Evolutionary conservation across 495 filamentous ascomycete species (phyloP).

Genomic region (Bacidia gigantensis): DNA sequence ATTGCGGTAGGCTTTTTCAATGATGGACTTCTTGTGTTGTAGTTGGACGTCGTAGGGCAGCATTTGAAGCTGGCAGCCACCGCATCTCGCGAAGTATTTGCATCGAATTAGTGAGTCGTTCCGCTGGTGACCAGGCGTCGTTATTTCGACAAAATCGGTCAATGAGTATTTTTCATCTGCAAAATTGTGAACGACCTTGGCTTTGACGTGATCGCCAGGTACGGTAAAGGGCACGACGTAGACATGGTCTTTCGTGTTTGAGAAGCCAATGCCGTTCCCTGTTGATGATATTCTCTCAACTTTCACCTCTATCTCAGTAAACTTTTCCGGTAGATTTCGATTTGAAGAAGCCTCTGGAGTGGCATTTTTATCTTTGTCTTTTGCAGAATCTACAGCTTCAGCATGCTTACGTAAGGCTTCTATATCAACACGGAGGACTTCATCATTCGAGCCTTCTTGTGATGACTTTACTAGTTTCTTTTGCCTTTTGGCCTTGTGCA

Average conservation of each 20-base stretch:
- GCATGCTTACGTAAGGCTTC: constrained; percentile 41
- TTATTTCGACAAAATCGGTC: constrained; percentile 68
- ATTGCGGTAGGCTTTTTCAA: constrained; percentile 84
- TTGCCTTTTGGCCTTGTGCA: constrained; percentile 31
- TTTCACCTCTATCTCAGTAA: constrained; percentile 64
- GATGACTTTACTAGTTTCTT: constrained; percentile 35
- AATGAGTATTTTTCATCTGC: constrained; percentile 46
- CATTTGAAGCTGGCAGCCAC: constrained; percentile 96
- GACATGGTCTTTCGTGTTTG: constrained; percentile 40
- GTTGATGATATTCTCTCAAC: constrained; percentile 72
- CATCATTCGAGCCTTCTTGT: constrained; percentile 49
- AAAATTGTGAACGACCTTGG: constrained; percentile 62
- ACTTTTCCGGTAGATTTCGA: constrained; percentile 52
- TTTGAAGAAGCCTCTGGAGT: neutral
- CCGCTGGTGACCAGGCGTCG: constrained; percentile 56
- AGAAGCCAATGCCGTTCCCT: constrained; percentile 34
- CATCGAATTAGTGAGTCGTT: constrained; percentile 67
- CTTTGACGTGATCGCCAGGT: constrained; percentile 68
- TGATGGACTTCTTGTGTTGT: constrained; percentile 65
- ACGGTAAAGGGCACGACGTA: constrained; percentile 82
- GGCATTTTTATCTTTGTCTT: neutral
- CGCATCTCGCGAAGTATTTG: constrained; percentile 74
- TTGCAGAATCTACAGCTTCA: constrained; percentile 9
- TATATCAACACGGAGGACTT: constrained; percentile 62
- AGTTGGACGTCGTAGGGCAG: constrained; percentile 79